Evolutionary conservation across 805 yeast genomes (phyloP), one percentile per base, ranked within the genome.

Genomic region (Saccharomyces cerevisiae): DNA sequence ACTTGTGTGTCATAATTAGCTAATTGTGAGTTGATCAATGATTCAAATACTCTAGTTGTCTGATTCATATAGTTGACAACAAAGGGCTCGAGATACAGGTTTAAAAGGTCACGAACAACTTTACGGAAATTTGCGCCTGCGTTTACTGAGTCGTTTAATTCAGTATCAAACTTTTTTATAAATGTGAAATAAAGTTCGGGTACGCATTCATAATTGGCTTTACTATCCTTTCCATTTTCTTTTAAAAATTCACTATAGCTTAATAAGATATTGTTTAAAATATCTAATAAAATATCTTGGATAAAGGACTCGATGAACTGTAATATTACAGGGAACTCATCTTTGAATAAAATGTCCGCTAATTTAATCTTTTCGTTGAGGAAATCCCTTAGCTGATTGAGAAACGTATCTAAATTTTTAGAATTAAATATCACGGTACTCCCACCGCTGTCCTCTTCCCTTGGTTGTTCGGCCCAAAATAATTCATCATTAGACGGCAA

Each of bases 281-380:
- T 62, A 17, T 60, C 65, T 14, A 69, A 46, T 28, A 74, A 55
- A 49, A 70, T 64, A 51, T 73, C 72, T 51, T 75, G 75, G 4
- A 76, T 65, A 31, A 74, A 64, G 41, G 62, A 63, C 56, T 76
- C 79, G 49, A 68, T 62, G 53, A 71, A 74, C 52, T 66, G 61
- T 28, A 74, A 49, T 59, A 72, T 69, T 5, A 75, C 70, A 1
- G 76, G 78, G 47, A 73, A 67, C 50, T 70, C 70, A 43, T 71
- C 70, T 14, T 63, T 67, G 61, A 73, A 76, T n/a, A 76, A 60
- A 4, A 50, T 58, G 55, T 76, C 79, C 9, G 72, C 72, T 11
- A 73, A 61, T 24, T 58, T 52, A 10, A 75, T 70, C 46, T 75
- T 73, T 6, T 58, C 57, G 50, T 75, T 74, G 46, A 75, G 59